phyloP scores from a whole-genome alignment of 371 early-diverging fungal species.

The Saksenaea oblongispora region DNA sequence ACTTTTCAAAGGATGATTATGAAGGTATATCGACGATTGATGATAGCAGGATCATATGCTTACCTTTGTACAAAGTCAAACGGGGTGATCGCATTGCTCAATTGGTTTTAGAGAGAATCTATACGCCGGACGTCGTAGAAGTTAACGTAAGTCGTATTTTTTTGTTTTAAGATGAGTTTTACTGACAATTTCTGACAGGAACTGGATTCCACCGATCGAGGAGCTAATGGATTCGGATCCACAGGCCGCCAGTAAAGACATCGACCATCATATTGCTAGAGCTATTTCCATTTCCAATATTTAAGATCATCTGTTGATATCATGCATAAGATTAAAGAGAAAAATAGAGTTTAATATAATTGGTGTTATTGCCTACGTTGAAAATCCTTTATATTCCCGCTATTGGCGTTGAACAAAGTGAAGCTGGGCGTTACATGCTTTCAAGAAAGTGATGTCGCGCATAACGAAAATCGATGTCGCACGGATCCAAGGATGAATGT shows the following conservation, averaged over 20 bases:
- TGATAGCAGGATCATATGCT: conserved; percentile 69
- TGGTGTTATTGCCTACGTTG: too few relatives aligned
- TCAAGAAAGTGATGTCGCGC: too few relatives aligned
- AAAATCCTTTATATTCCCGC: too few relatives aligned
- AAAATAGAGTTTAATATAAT: too few relatives aligned
- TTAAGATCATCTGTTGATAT: background rate
- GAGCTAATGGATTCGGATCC: conserved; percentile 93
- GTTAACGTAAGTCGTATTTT: conserved; percentile 60
- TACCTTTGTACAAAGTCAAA: conserved; percentile 49
- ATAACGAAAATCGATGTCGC: too few relatives aligned
- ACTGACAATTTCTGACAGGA: conserved; percentile 30
- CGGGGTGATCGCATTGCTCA: conserved; percentile 98
- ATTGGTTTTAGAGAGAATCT: conserved; percentile 87
- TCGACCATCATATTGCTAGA: background rate
- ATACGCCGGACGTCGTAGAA: conserved; percentile 77
- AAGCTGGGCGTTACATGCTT: too few relatives aligned
- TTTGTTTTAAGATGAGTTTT: background rate
- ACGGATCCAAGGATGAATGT: too few relatives aligned
- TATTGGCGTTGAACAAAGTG: background rate
- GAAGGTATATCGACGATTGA: conserved; percentile 78
- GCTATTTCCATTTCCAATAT: too few relatives aligned
- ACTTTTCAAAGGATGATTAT: conserved; percentile 83
- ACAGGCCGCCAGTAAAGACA: conserved; percentile 69
- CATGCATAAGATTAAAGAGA: too few relatives aligned
- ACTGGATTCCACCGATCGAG: conserved; percentile 80